Evolutionary conservation across 2,329 filamentous ascomycete species (phyloP).

Genomic region (Sporothrix brunneoviolacea): DNA sequence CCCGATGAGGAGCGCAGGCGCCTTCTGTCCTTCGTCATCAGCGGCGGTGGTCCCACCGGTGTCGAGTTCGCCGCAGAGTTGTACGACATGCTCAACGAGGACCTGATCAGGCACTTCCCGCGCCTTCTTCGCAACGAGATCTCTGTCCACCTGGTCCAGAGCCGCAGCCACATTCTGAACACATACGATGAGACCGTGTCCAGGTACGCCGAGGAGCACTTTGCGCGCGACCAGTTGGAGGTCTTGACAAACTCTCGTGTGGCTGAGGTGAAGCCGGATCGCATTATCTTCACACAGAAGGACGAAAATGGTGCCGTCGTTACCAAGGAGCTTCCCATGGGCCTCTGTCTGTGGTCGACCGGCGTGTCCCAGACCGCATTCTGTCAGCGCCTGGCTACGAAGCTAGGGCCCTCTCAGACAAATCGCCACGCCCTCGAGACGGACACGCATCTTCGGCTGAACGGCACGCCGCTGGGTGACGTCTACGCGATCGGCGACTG

Average conservation of each 20-base stretch:
- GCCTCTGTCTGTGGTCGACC: constrained; percentile 96
- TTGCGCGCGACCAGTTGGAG: constrained; percentile 84
- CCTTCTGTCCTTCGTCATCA: constrained; percentile 90
- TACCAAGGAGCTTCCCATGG: constrained; percentile 91
- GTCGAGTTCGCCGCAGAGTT: constrained; percentile 97
- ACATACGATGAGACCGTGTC: constrained; percentile 96
- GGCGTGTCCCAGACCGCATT: constrained; percentile 84
- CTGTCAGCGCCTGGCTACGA: constrained; percentile 67
- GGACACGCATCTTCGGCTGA: constrained; percentile 83
- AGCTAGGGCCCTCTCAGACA: constrained; percentile 65
- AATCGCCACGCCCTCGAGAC: constrained; percentile 92
- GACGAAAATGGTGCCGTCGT: constrained; percentile 59
- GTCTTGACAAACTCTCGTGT: constrained; percentile 91
- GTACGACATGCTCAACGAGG: constrained; percentile 93
- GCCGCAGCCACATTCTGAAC: constrained; percentile 89
- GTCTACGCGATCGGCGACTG: constrained; percentile 97
- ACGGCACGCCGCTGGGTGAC: constrained; percentile 82
- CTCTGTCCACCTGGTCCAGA: constrained; percentile 94
- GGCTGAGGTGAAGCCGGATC: constrained; percentile 76
- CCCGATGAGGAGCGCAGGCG: constrained; percentile 78
- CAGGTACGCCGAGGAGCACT: constrained; percentile 83
- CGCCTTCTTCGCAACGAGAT: constrained; percentile 92
- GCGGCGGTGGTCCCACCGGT: constrained; percentile 89
- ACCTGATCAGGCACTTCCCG: constrained; percentile 76
- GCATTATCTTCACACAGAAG: constrained; percentile 84